Percentiles rank a stretch among this genome's conserved stretches.
Evolutionary conservation across 2,329 filamentous ascomycete species (phyloP).

Genomic region (Penicillium oxalicum): DNA sequence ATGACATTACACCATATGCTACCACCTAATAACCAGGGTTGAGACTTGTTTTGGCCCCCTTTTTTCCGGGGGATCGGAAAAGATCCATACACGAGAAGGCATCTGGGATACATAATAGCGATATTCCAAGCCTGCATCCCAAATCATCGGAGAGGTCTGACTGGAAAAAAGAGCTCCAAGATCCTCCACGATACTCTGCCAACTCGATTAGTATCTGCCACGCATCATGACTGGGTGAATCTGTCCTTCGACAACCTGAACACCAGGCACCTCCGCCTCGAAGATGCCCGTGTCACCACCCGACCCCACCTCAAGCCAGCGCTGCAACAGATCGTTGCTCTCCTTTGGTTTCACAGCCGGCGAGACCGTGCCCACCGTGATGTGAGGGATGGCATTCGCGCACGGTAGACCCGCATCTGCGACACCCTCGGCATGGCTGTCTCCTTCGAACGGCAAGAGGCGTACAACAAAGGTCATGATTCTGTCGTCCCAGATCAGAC

Average conservation of each 20-base stretch:
- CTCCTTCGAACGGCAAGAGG: constrained; percentile 40
- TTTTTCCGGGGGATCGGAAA: no score
- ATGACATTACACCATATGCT: no score
- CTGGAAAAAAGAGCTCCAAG: not conserved
- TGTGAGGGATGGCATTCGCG: constrained; percentile 72
- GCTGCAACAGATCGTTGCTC: constrained; percentile 75
- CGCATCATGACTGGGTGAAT: constrained; percentile 47
- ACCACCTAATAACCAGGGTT: no score
- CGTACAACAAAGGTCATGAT: constrained; percentile 90
- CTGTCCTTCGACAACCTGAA: constrained; percentile 50
- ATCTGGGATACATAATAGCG: no score
- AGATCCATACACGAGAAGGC: no score
- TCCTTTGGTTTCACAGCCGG: constrained; percentile 79
- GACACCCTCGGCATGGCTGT: constrained; percentile 24
- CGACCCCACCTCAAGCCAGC: constrained; percentile 63
- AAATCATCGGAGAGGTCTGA: no score
- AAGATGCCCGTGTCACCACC: constrained; percentile 47
- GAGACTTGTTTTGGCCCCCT: no score
- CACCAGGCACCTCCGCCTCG: constrained; percentile 50
- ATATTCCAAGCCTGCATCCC: no score
- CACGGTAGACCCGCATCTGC: constrained; percentile 51
- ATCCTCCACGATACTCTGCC: not conserved
- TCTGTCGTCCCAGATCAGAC: constrained; percentile 73
- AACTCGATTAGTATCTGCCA: constrained; percentile 7
- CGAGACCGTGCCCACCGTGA: constrained; percentile 80